Base-by-base conservation (phyloP, 2,329 filamentous ascomycete species). In the Arthrobotrys pseudoclavata region DNA sequence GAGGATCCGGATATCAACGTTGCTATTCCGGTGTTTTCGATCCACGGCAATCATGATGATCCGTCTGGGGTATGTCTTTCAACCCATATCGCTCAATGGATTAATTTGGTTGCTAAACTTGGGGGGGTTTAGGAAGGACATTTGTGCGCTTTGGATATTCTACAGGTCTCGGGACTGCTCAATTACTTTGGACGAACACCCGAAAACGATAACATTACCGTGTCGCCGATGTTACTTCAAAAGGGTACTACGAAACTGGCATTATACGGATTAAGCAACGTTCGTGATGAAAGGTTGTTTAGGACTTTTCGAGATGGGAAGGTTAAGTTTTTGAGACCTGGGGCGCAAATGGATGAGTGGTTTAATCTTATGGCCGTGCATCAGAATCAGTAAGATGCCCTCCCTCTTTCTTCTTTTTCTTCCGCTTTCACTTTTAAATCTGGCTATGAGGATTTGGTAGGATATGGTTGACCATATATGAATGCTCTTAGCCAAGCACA, bases 21-120 rank as follows among this genome's bases (percentile, higher is more conserved):
- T 77, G 93, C 94, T 0, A 97, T 98, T 69, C 96, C 96, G 0
- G 94, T 99, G 29, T 99, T 99, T 83, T 97, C 95, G 0, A 99
- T 99, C 47, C 96, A 99, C 82, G 96, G 96, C 53, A 99, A 99
- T 82, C 96, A 99, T 83, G 96, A 99, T 82, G 96, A 99, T 83
- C 96, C 96, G 0, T 96, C 94, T n/a, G 96, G 96, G 9, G 84
- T 84, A 81, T 45, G 83, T 45, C 18, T 24, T 15, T 18, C 22
- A n/a, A 34, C 26, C 64, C 47, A n/a, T n/a, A 22, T 12, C 10
- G 37, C 31, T 13, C 40, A 13, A 3, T 20, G 47, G 50, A 26
- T 24, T 20, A 15, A 15, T 53, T 37, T 9, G 15, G n/a, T 37
- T 31, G 22, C 20, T 18, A 31, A 71, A 79, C 3, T 22, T 22